phyloP scores from a whole-genome alignment of 2,329 filamentous ascomycete genomes.

The Botrytis porri region DNA sequence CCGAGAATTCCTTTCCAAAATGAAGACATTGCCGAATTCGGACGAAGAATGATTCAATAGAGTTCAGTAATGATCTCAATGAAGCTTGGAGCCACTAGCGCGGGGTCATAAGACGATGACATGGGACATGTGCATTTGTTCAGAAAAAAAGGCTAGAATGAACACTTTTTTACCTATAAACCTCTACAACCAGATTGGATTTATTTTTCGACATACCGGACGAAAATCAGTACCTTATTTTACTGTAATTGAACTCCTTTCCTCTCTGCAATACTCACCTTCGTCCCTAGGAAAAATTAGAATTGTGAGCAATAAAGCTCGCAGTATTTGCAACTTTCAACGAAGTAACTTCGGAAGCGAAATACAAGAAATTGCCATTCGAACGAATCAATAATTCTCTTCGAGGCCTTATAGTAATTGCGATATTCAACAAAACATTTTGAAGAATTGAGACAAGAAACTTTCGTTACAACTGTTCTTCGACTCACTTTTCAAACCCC shows the following conservation, averaged over 20 bases:
- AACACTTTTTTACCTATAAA: not conserved
- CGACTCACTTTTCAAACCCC: not conserved
- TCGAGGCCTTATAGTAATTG: not conserved
- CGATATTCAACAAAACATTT: not conserved
- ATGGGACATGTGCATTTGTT: conserved; percentile 17
- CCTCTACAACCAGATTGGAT: not conserved
- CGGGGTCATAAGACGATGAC: conserved; percentile 18
- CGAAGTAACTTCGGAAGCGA: not conserved
- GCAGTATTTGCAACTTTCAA: not conserved
- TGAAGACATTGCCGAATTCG: not conserved
- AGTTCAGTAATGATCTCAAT: conserved; percentile 4
- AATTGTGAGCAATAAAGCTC: not conserved
- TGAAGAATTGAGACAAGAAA: not conserved
- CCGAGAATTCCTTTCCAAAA: not conserved
- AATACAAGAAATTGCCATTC: not conserved
- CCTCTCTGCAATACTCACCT: not conserved
- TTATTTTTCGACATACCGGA: not conserved
- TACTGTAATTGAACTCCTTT: not conserved
- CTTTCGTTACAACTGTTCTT: not conserved
- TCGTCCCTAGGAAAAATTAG: not conserved
- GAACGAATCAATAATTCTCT: not conserved
- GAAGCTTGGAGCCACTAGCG: not conserved
- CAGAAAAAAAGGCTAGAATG: not conserved
- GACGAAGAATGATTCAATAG: conserved; percentile 13
- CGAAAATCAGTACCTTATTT: not conserved